Evolutionary conservation across 139 green algal species (phyloP), one percentile per base, ranked within the genome.

Genomic region (Coelastrella sp.): DNA sequence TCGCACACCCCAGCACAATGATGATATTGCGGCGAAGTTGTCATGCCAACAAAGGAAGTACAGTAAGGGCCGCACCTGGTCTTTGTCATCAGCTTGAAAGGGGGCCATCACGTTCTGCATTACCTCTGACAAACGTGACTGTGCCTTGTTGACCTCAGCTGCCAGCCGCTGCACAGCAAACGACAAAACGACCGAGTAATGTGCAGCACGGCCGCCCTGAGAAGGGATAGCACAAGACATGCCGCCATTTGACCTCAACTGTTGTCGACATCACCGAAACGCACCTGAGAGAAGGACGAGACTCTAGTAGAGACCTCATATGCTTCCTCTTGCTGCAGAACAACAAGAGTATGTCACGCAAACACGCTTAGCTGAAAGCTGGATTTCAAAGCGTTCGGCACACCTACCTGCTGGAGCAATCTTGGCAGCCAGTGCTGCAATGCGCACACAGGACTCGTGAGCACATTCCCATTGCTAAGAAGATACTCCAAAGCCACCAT

Each of bases 341-440:
- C 58, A 85, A 32, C 19, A 4, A 71, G 4, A 59, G 7, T 11
- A 23, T 4, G 10, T 32, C 54, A 64, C 23, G 32, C 60, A 57
- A 61, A 47, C 4, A 14, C 64, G 11, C 64, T 71, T 11, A 71
- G 64, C 64, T 14, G 64, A 11, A 14, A 71, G 64, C 64, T 71
- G 64, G 13, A 11, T 71, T 3, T 71, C 11, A 71, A 71, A 14
- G 16, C 64, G 16, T 71, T 14, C 64, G 11, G 71, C 71, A 77
- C 7, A n/a, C 80, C 60, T n/a, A 86, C 80, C 80, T 68, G 61
- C 61, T 86, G 80, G 19, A 86, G 61, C 80, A 86, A 60, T 8
- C 59, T 68, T 16, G 80, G 80, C n/a, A 86, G 20, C 80, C 80
- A 86, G 59, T 86, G 59, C 80, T 86, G 60, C 59, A 86, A 58